Conservation (phyloP, 78 protist species). For the Emiliania huxleyi region DNA sequence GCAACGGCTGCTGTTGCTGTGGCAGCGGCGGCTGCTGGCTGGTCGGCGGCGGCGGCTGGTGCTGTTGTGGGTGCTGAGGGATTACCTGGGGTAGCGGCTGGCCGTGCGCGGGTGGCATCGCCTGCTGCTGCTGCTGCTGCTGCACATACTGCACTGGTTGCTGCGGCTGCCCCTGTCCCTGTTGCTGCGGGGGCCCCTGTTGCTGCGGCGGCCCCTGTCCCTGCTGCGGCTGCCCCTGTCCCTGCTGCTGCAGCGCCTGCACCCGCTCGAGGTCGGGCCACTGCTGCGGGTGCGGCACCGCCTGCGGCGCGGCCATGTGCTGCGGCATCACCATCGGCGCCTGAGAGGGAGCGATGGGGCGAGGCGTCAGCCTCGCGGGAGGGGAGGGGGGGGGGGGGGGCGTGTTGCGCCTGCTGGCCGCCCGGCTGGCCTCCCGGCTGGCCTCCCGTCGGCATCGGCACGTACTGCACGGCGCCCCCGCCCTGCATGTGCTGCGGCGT, state of each 20-base stretch:
- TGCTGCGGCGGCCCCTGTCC: background rate
- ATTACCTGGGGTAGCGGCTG: background rate
- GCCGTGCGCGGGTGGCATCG: no score
- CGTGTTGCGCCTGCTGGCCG: background rate
- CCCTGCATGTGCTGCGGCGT: background rate
- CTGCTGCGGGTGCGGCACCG: background rate
- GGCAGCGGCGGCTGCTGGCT: background rate
- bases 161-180: background rate
- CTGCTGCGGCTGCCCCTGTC: background rate
- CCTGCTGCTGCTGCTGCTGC: background rate
- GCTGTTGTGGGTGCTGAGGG: background rate
- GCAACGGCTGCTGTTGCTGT: background rate
- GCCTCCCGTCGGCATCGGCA: background rate
- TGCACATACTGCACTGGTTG: background rate
- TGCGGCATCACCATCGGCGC: background rate
- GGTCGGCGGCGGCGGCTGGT: background rate
- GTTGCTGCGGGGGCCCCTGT: background rate
- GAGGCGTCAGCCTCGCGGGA: background rate
- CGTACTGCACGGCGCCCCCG: background rate
- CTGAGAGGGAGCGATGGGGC: no score
- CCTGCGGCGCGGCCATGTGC: background rate
- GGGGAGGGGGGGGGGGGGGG: background rate
- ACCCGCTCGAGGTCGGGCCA: background rate
- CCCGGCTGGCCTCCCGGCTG: background rate
- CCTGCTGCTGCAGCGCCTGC: background rate